Conservation (phyloP, 768 basidiomycete species). For the Gyrodon lividus region DNA sequence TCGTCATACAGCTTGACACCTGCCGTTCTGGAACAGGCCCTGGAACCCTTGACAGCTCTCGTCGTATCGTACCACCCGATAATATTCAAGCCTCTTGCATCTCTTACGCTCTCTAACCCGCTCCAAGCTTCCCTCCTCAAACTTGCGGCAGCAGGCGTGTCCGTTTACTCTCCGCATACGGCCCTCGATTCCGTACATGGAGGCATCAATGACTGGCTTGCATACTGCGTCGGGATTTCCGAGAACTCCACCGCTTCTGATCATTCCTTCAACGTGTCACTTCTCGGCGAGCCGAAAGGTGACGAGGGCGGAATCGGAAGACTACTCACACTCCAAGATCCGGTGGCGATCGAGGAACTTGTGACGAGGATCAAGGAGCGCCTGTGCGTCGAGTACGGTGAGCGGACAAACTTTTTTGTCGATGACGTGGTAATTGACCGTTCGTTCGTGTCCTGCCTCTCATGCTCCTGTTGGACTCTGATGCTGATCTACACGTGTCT, state of each 20-base stretch:
- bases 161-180: conserved; percentile 86
- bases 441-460: neutral
- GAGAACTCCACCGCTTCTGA: conserved; percentile 29
- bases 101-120: conserved; percentile 74
- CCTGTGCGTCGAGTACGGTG: conserved; percentile 60
- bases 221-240: conserved; percentile 45
- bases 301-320: conserved; percentile 66
- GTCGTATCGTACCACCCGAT: conserved; percentile 86
- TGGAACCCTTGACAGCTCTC: conserved; percentile 56
- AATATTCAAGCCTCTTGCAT: conserved; percentile 72
- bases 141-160: conserved; percentile 81
- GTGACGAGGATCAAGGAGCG: conserved; percentile 68
- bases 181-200: conserved; percentile 80
- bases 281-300: conserved; percentile 41
- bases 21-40: conserved; percentile 66
- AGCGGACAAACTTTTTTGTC: conserved; percentile 12
- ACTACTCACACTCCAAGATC: conserved; percentile 58
- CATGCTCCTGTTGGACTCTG: neutral
- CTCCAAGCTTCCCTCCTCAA: conserved; percentile 78
- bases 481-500: neutral
- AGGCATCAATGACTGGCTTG: conserved; percentile 92
- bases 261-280: conserved; percentile 24
- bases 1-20: conserved; percentile 59
- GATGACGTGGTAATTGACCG: conserved; percentile 10
- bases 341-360: conserved; percentile 58